phyloP scores from a whole-genome alignment of 2,329 filamentous ascomycete genomes.

The Talaromyces sp. region DNA sequence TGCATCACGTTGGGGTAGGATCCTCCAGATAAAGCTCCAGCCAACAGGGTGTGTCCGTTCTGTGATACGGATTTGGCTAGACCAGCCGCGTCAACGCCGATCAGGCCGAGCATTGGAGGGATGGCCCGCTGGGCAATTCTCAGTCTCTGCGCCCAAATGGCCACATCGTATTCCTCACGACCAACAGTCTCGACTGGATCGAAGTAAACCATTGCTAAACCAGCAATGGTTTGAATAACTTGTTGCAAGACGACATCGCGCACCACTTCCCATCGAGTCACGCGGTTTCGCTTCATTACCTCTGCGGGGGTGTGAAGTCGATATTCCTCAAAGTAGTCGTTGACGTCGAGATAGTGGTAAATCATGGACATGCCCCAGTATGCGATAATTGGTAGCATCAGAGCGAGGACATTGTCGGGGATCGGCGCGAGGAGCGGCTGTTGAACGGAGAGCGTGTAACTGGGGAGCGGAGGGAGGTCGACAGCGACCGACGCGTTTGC shows the following conservation, averaged over 20 bases:
- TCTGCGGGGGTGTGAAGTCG: constrained; percentile 94
- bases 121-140: constrained; percentile 78
- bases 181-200: constrained; percentile 76
- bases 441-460: constrained; percentile 72
- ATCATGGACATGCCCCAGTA: constrained; percentile 87
- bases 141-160: constrained; percentile 84
- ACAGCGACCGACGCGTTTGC: constrained; percentile 37
- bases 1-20: constrained; percentile 73
- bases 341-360: constrained; percentile 85
- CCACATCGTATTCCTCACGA: constrained; percentile 81
- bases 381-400: constrained; percentile 74
- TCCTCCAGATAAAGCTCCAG: constrained; percentile 76
- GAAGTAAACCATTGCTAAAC: constrained; percentile 67
- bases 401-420: constrained; percentile 77
- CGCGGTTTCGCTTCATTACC: constrained; percentile 83
- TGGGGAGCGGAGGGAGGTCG: constrained; percentile 80
- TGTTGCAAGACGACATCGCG: constrained; percentile 93
- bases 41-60: constrained; percentile 69
- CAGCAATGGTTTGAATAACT: constrained; percentile 78
- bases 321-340: constrained; percentile 86
- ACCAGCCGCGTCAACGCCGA: constrained; percentile 75
- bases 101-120: constrained; percentile 67
- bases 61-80: constrained; percentile 75
- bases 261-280: constrained; percentile 79
- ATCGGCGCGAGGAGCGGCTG: constrained; percentile 75